Evolutionary conservation across 306 rosid species (phyloP).

Genomic region (Cotoneaster glaucophyllus): DNA sequence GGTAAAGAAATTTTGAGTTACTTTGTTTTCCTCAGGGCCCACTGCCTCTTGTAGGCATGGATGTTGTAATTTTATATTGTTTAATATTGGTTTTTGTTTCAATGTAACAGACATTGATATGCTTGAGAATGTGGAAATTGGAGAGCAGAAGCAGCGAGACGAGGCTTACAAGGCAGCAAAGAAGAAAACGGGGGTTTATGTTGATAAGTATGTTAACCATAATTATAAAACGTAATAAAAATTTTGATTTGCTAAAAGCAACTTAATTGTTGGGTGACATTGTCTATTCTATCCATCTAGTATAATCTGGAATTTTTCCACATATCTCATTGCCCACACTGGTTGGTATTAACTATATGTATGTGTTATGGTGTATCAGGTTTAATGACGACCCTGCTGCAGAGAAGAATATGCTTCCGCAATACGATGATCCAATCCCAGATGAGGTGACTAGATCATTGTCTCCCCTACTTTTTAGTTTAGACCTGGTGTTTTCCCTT

Average conservation of each 20-base stretch:
- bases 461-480: not conserved
- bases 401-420: conserved; percentile 86
- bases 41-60: conserved; percentile 19
- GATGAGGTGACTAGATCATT: conserved; percentile 54
- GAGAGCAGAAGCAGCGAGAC: conserved; percentile 80
- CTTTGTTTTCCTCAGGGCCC: conserved; percentile 10
- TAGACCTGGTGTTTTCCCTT: not conserved
- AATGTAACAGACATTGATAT: conserved; percentile 64
- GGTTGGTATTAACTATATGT: conserved; percentile 6
- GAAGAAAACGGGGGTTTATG: conserved; percentile 74
- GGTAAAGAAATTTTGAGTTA: conserved; percentile 37
- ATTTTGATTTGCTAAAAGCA: not conserved
- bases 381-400: conserved; percentile 69
- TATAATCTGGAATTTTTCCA: not conserved
- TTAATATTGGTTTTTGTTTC: conserved; percentile 28
- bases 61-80: conserved; percentile 4
- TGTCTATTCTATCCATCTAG: not conserved
- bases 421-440: conserved; percentile 74
- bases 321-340: not conserved
- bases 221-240: not conserved
- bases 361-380: conserved; percentile 38
- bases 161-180: conserved; percentile 87
- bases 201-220: conserved; percentile 63
- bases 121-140: conserved; percentile 95
- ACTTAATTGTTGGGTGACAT: not conserved